Conservation (phyloP, 23 red algal species). For the Agarophyton chilense region DNA sequence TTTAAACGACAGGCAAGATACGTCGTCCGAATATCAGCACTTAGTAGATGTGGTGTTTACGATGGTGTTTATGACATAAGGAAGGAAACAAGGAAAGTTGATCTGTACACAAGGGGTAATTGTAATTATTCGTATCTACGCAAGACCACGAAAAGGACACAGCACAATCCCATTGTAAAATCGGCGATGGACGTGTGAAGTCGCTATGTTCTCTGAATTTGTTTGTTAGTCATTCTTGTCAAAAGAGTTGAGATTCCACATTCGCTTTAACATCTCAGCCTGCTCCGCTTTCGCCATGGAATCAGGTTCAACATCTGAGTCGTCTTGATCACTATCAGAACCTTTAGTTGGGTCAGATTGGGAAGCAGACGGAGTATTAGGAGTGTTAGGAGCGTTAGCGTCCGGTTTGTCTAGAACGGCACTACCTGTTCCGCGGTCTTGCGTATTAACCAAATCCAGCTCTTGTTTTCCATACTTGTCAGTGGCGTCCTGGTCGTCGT, state of each 20-base stretch:
- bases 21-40: too few species aligned
- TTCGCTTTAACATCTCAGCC: slow-evolving; percentile 66
- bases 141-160: slow-evolving; percentile 13
- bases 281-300: slow-evolving; percentile 21
- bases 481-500: background rate
- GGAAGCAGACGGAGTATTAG: background rate
- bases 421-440: slow-evolving; percentile 31
- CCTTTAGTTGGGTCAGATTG: slow-evolving; percentile 1
- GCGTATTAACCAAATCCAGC: slow-evolving; percentile 27
- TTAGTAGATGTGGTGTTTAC: background rate
- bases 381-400: background rate
- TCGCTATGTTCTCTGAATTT: background rate
- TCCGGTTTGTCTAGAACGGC: slow-evolving; percentile 55
- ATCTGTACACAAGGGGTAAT: slow-evolving; percentile 21
- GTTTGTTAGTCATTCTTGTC: slow-evolving; percentile 28
- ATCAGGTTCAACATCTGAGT: background rate
- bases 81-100: background rate
- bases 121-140: slow-evolving; percentile 11
- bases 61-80: background rate
- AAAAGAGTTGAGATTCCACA: slow-evolving; percentile 60
- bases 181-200: background rate
- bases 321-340: background rate
- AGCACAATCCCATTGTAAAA: slow-evolving; percentile 8
- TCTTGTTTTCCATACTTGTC: slow-evolving; percentile 24
- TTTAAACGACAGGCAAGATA: too few species aligned